phyloP scores from a whole-genome alignment of 805 yeast genomes.

The Wickerhamomyces sydowiorum region DNA sequence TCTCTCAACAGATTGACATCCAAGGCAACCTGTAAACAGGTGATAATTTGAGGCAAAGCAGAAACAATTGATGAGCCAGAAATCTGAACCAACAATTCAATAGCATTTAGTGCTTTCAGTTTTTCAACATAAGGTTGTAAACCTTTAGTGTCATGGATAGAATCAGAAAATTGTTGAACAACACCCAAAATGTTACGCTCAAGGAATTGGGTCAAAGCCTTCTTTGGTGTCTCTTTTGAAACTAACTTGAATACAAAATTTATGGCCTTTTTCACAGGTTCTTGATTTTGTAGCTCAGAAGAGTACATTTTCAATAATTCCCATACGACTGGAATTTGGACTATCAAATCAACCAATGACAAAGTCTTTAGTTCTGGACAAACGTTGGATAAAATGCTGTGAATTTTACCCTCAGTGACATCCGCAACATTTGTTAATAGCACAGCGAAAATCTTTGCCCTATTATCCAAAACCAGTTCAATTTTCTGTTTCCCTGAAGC shows the following conservation, averaged over 20 bases:
- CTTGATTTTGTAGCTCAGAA: constrained; percentile 25
- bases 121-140: constrained; percentile 69
- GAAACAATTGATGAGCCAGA: constrained; percentile 51
- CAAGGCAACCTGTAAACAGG: constrained; percentile 77
- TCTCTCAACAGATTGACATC: constrained; percentile 55
- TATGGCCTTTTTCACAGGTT: constrained; percentile 32
- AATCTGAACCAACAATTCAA: constrained; percentile 56
- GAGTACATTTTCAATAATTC: constrained; percentile 39
- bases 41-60: constrained; percentile 78
- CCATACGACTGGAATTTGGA: constrained; percentile 28
- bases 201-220: constrained; percentile 34
- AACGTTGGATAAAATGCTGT: constrained; percentile 46
- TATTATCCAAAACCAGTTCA: constrained; percentile 41
- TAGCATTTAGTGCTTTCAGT: constrained; percentile 64
- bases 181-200: constrained; percentile 65
- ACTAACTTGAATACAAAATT: constrained; percentile 28
- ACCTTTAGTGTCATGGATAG: constrained; percentile 69
- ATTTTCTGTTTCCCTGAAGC: constrained; percentile 39
- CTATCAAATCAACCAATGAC: constrained; percentile 22
- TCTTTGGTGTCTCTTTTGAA: constrained; percentile 16
- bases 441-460: constrained; percentile 52
- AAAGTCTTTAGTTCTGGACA: constrained; percentile 39
- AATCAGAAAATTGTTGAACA: constrained; percentile 73
- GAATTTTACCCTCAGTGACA: constrained; percentile 44
- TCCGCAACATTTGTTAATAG: constrained; percentile 45